A percentile compares a stretch with the other conserved stretches of the same genome.
phyloP scores from a whole-genome alignment of 1,284 basidiomycete genomes.

The Cystobasidium sp. region DNA sequence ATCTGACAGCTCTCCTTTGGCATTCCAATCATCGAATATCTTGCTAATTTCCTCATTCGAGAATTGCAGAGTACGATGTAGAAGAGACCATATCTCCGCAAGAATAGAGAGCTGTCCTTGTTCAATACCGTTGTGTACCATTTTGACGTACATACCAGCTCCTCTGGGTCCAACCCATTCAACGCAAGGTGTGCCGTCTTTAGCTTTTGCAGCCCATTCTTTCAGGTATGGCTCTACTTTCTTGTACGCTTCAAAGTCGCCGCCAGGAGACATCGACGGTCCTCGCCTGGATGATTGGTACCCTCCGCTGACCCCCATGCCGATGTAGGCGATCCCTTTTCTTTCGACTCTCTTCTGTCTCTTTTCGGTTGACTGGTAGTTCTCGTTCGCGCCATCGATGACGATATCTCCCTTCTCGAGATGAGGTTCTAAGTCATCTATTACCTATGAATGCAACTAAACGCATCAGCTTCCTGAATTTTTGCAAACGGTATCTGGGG shows the following conservation, averaged over 20 bases:
- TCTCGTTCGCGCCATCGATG: conserved; percentile 99
- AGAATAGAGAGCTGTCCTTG: conserved; percentile 99
- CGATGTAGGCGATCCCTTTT: conserved; percentile 94
- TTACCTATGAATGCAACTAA: conserved; percentile 12
- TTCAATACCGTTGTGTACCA: conserved; percentile 92
- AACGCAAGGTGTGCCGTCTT: conserved; percentile 47
- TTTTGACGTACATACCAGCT: conserved; percentile 75
- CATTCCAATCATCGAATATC: conserved; percentile 54
- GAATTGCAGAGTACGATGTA: conserved; percentile 91
- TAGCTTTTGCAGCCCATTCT: conserved; percentile 82
- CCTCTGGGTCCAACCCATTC: conserved; percentile 55
- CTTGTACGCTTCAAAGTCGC: conserved; percentile 53
- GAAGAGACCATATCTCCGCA: conserved; percentile 95
- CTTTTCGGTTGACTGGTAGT: conserved; percentile 97
- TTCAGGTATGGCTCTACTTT: conserved; percentile 64
- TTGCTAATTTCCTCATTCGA: conserved; percentile 81
- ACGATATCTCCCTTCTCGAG: conserved; percentile 81
- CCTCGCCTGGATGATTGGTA: conserved; percentile 98
- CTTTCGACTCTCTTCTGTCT: conserved; percentile 85
- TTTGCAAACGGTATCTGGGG: no score
- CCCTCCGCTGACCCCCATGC: conserved; percentile 97
- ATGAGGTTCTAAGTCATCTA: conserved; percentile 59
- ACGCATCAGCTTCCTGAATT: no score
- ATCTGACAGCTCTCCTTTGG: no score
- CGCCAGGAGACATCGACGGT: conserved; percentile 67